Conservation (phyloP, 2,329 filamentous ascomycete genomes). For the Tolypocladium inflatum region DNA sequence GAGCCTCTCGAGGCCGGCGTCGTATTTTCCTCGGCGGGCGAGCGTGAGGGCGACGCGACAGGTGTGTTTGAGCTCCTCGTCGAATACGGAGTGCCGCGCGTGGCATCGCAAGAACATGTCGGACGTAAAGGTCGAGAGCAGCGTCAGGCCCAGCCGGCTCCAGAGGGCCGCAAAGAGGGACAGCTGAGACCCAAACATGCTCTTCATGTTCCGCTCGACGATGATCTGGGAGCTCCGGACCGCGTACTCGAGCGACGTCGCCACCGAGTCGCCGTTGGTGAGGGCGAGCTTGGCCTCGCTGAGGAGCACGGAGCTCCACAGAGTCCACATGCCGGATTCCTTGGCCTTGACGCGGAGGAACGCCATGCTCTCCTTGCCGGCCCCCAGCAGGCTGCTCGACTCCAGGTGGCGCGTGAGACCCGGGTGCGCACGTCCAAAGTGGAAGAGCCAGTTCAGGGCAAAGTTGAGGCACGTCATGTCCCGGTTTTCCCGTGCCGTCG, state of each 20-base stretch:
- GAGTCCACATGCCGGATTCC: constrained; percentile 75
- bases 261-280: constrained; percentile 56
- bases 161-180: constrained; percentile 65
- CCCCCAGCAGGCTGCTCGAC: constrained; percentile 64
- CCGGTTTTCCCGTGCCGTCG: constrained; percentile 87
- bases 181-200: constrained; percentile 64
- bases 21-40: constrained; percentile 59
- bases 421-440: constrained; percentile 82
- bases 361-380: constrained; percentile 69
- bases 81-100: constrained; percentile 45
- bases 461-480: constrained; percentile 92
- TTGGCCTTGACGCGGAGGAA: constrained; percentile 82
- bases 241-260: constrained; percentile 63
- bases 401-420: constrained; percentile 61
- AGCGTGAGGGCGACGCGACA: constrained; percentile 57
- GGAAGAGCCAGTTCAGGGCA: constrained; percentile 89
- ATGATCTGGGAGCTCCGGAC: constrained; percentile 77
- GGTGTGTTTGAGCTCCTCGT: constrained; percentile 68
- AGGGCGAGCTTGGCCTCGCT: constrained; percentile 78
- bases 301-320: constrained; percentile 74
- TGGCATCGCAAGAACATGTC: constrained; percentile 73
- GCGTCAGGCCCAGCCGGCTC: constrained; percentile 58
- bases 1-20: constrained; percentile 44
- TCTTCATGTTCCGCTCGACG: constrained; percentile 64
- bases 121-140: constrained; percentile 49